Base-by-base conservation (phyloP, 2,329 filamentous ascomycete genomes). In the Spiromastix sp. region DNA sequence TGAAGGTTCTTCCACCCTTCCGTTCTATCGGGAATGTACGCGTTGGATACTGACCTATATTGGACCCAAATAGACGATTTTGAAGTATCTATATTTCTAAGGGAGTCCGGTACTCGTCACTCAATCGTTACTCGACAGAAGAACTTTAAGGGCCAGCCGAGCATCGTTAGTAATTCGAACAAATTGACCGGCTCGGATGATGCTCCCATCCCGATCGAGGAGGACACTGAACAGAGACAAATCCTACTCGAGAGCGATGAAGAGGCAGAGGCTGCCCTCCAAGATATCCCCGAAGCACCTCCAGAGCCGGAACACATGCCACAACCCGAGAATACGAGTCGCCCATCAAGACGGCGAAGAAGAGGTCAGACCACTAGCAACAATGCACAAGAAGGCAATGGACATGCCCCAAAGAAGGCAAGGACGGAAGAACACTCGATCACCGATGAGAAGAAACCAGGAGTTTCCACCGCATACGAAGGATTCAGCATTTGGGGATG, bases 401-500 rank as follows among this genome's bases (percentile, higher is more conserved):
- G 29, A 48, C 39, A n/a, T 13, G 18, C 15, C 37, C 10, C 32
- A 40, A 54, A 40, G 45, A 60, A 29, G 45, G 57, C 30, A 54
- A 65, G 43, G 52, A 56, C 37, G 52, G 58, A 40, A 44, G 50
- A 39, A 10, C 64, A 66, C 37, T 30, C 13, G 45, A 48, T 20
- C 44, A 43, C 32, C 57, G 82, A 93, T 51, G 93, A 95, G 63
- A 95, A 98, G 67, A 96, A 95, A 58, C 64, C 93, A 48, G 75
- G 73, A 13, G 74, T 95, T 66, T 79, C 81, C 42, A 91, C 89
- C 17, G 79, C 78, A 10, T 98, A 96, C 60, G 86, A 96, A 51
- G 89, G 91, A 6, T 96, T 96, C 61, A 84, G 81, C 49, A 95
- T 98, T 52, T 93, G 94, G 61, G 86, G 91, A 8, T 81, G 85